Conservation (phyloP, 2,329 filamentous ascomycete species). For the Stachybotrys chlorohalonatus region DNA sequence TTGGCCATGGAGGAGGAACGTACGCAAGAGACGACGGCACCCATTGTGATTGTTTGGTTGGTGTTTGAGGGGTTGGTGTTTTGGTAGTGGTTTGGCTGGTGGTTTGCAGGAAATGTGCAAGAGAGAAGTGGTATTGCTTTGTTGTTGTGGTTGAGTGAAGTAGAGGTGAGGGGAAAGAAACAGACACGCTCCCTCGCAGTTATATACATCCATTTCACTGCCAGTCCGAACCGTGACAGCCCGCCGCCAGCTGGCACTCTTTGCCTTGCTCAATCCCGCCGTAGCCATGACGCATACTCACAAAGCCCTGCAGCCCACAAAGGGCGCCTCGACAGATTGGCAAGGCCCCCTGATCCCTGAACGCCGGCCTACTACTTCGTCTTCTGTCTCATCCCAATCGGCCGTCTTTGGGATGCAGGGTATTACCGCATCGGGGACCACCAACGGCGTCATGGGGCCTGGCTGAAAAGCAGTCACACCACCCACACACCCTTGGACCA, state of each 20-base stretch:
- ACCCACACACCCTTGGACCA: background rate
- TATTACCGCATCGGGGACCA: too few relatives aligned
- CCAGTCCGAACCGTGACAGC: constrained; percentile 1
- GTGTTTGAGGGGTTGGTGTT: constrained; percentile 4
- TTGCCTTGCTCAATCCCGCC: too few relatives aligned
- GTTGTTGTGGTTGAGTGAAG: constrained; percentile 4
- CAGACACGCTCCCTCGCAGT: background rate
- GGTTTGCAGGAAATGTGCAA: background rate
- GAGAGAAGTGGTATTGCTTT: constrained; percentile 1
- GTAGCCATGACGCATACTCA: too few relatives aligned
- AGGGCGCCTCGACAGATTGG: too few relatives aligned
- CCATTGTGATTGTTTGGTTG: constrained; percentile 44
- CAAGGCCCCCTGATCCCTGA: too few relatives aligned
- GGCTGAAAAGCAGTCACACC: background rate
- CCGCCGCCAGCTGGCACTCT: too few relatives aligned
- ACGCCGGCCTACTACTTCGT: too few relatives aligned
- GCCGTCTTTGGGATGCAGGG: too few relatives aligned
- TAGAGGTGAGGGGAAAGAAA: background rate
- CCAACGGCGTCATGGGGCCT: background rate
- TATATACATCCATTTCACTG: constrained; percentile 3
- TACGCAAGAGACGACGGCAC: constrained; percentile 79
- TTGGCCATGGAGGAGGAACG: constrained; percentile 23
- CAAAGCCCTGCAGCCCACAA: too few relatives aligned
- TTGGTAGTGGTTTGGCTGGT: background rate
- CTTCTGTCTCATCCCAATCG: too few relatives aligned